Evolutionary conservation across 345 rosid genomes (phyloP).

Genomic region (Hibiscus mutabilis): DNA sequence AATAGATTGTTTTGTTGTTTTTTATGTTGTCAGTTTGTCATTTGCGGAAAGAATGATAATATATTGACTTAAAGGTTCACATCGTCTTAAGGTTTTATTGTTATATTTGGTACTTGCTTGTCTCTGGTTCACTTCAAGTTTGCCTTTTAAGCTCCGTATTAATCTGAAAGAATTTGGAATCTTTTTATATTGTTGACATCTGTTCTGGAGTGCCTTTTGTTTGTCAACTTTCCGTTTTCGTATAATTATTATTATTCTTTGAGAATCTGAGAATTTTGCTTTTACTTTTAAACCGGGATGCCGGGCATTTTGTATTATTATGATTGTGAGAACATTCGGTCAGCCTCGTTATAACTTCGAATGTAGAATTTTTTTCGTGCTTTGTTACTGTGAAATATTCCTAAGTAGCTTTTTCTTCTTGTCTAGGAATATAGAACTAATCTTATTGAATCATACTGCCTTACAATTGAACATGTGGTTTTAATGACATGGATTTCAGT

Average conservation of each 20-base stretch:
- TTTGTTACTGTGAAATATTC: not conserved
- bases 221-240: not conserved
- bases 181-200: not conserved
- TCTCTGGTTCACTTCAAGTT: not conserved
- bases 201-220: not conserved
- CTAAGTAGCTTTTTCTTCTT: not conserved
- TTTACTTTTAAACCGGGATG: not conserved
- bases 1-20: not conserved
- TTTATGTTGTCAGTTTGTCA: not conserved
- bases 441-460: constrained; percentile 3
- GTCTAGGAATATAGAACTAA: not conserved
- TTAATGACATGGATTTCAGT: constrained; percentile 29
- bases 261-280: not conserved
- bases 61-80: not conserved
- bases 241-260: not conserved
- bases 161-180: not conserved
- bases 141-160: not conserved
- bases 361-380: not conserved
- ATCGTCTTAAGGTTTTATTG: not conserved
- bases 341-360: not conserved
- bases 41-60: not conserved
- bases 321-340: not conserved
- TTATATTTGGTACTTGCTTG: not conserved
- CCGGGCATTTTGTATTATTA: not conserved
- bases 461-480: constrained; percentile 14